A percentile compares a stretch with the other conserved stretches of the same genome.
Evolutionary conservation across 2,329 filamentous ascomycete genomes (phyloP).

Genomic region (Pseudocercospora eumusae): DNA sequence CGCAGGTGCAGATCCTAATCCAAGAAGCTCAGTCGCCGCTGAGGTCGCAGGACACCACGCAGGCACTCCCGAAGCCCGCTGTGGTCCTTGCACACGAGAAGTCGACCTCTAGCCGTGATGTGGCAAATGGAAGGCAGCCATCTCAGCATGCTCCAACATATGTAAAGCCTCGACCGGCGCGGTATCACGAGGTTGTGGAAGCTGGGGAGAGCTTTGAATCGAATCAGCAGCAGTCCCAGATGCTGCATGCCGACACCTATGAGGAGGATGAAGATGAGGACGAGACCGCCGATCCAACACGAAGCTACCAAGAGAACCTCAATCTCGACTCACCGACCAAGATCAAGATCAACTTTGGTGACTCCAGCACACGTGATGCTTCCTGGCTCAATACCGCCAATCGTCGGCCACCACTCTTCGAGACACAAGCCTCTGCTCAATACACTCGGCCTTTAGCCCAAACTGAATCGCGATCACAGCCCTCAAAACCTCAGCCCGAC

Average conservation of each 20-base stretch:
- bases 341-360: conserved; percentile 41
- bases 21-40: conserved; percentile 20
- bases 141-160: neutral
- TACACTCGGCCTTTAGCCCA: neutral
- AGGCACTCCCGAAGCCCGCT: neutral
- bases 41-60: conserved; percentile 2
- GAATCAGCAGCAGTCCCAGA: neutral
- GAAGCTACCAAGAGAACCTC: conserved; percentile 42
- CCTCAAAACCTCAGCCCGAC: neutral
- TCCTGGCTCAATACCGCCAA: conserved; percentile 19
- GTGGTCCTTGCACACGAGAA: too few relatives aligned
- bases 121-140: neutral
- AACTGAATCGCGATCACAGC: neutral
- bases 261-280: conserved; percentile 20
- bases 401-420: conserved; percentile 33
- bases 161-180: neutral
- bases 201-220: neutral
- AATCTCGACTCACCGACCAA: conserved; percentile 41
- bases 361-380: conserved; percentile 27
- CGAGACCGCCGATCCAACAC: conserved; percentile 15
- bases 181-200: neutral
- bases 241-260: neutral
- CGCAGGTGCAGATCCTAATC: neutral
- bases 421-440: neutral
- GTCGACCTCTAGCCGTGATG: neutral